phyloP scores from a whole-genome alignment of 1,284 basidiomycete species.

The Spongiforma sp. region DNA sequence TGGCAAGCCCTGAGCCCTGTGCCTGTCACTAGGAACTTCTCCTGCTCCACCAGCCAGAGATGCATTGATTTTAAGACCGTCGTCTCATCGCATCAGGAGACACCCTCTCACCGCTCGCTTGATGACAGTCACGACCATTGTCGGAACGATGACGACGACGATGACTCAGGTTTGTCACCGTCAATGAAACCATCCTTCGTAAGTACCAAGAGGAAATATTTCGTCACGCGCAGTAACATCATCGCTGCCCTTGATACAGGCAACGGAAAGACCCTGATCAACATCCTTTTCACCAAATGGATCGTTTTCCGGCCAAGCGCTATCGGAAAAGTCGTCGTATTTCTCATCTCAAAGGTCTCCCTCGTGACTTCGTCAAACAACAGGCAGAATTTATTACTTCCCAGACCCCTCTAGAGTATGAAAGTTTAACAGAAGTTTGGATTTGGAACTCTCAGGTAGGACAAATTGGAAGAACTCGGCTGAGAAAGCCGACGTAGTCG shows the following conservation, averaged over 20 bases:
- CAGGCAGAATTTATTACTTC: slow-evolving; percentile 72
- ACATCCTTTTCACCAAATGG: slow-evolving; percentile 79
- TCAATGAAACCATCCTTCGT: slow-evolving; percentile 46
- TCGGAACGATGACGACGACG: slow-evolving; percentile 21
- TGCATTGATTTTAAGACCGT: slow-evolving; percentile 31
- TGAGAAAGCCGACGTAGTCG: slow-evolving; percentile 69
- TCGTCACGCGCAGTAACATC: slow-evolving; percentile 71
- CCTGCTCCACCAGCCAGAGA: slow-evolving; percentile 16
- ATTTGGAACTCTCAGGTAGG: slow-evolving; percentile 72
- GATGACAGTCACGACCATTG: slow-evolving; percentile 32
- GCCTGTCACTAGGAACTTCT: no score
- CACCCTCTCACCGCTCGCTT: slow-evolving; percentile 21
- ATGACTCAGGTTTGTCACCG: slow-evolving; percentile 31
- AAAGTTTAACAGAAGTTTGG: slow-evolving; percentile 70
- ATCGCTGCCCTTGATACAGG: slow-evolving; percentile 82
- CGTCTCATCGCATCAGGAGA: no score
- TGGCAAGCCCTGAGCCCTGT: no score
- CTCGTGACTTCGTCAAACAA: slow-evolving; percentile 82
- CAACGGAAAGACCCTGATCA: slow-evolving; percentile 84
- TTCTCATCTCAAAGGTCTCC: slow-evolving; percentile 81
- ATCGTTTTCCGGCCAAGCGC: slow-evolving; percentile 55
- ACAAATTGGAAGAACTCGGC: slow-evolving; percentile 69
- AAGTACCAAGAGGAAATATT: slow-evolving; percentile 80
- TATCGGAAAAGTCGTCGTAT: slow-evolving; percentile 62
- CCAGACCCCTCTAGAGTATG: slow-evolving; percentile 68